Base-by-base conservation (phyloP, 305 asterid species). In the Euphrasia arctica region DNA sequence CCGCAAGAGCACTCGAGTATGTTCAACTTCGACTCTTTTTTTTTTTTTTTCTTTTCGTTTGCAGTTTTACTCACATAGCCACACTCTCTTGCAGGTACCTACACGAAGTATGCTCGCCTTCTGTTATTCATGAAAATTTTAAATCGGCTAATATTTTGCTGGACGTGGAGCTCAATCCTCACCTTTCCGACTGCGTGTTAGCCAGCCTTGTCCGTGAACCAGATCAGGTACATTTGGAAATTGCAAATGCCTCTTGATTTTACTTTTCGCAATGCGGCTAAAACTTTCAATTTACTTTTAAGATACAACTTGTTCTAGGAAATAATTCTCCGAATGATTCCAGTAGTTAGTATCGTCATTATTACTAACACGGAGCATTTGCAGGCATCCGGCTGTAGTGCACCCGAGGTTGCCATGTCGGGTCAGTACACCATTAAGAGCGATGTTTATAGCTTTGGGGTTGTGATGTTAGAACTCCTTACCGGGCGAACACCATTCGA, bases 341-440 rank as follows among this genome's bases (percentile, higher is more conserved):
- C 0, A 0, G 2, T 48, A 0, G 18, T 48, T 48, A n/a, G 22
- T 31, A 43, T 45, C 54, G 27, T 65, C 48, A 11, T 59, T 52
- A 13, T 54, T 45, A 15, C 11, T 54, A 4, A 54, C 1, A 5
- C 22, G 52, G 54, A 48, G 10, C 61, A 60, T 74, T 63, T 72
- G 66, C 78, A 84, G 91, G 86, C 84, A 62, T 85, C 98, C 4
- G 97, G 97, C 27, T 88, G 86, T 68, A 72, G 91, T 51, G 96
- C 97, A 12, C 97, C 99, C 0, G 99, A 93, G 80, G 96, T 93
- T 67, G 85, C 95, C 59, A 83, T 93, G 96, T 88, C 97, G 0
- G 97, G 99, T 66, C 91, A 83, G 50, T 90, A 85, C 45, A 82
- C 97, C 68, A 83, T 93, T 47, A 91, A 93, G 72, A 93, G 97